Percentiles rank a stretch among this genome's conserved stretches.
Evolutionary conservation across 2,329 filamentous ascomycete species (phyloP).

Genomic region (Phialophora macrospora): DNA sequence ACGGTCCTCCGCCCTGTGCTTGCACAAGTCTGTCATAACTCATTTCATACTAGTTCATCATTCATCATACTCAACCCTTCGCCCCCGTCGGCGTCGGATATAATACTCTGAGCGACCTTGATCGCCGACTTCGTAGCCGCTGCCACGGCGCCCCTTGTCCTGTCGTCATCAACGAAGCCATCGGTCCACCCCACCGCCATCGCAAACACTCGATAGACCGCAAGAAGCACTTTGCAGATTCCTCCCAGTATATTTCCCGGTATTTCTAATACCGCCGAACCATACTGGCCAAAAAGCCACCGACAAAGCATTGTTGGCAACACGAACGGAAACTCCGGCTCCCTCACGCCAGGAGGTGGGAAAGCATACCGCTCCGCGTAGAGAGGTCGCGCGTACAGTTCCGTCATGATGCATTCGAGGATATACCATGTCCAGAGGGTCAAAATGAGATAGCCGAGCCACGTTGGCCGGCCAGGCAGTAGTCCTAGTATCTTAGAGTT

Average conservation of each 20-base stretch:
- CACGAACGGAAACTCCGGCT: slow-evolving; percentile 61
- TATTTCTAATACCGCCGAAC: not conserved
- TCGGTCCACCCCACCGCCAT: slow-evolving; percentile 48
- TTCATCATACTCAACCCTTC: slow-evolving; percentile 37
- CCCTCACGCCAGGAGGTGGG: slow-evolving; percentile 51
- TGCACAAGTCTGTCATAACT: slow-evolving; percentile 2
- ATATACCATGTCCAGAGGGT: slow-evolving; percentile 55
- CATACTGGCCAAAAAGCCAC: slow-evolving; percentile 12
- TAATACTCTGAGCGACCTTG: slow-evolving; percentile 16
- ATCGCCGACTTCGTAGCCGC: slow-evolving; percentile 15
- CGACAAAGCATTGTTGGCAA: slow-evolving; percentile 58
- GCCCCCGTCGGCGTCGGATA: slow-evolving; percentile 18
- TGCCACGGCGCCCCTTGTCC: slow-evolving; percentile 26
- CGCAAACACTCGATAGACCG: slow-evolving; percentile 27
- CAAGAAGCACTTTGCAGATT: slow-evolving; percentile 22
- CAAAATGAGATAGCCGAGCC: slow-evolving; percentile 48
- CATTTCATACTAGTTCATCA: slow-evolving; percentile 39
- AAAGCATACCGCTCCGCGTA: slow-evolving; percentile 56
- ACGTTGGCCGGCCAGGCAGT: slow-evolving; percentile 42
- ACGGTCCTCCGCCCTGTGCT: not conserved
- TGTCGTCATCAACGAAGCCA: slow-evolving; percentile 50
- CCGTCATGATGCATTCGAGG: slow-evolving; percentile 55
- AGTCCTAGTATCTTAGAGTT: slow-evolving; percentile 26
- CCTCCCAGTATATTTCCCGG: slow-evolving; percentile 7
- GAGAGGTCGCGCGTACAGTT: slow-evolving; percentile 57